Evolutionary conservation across 495 filamentous ascomycete genomes (phyloP).

Genomic region (Copromyces sp.): DNA sequence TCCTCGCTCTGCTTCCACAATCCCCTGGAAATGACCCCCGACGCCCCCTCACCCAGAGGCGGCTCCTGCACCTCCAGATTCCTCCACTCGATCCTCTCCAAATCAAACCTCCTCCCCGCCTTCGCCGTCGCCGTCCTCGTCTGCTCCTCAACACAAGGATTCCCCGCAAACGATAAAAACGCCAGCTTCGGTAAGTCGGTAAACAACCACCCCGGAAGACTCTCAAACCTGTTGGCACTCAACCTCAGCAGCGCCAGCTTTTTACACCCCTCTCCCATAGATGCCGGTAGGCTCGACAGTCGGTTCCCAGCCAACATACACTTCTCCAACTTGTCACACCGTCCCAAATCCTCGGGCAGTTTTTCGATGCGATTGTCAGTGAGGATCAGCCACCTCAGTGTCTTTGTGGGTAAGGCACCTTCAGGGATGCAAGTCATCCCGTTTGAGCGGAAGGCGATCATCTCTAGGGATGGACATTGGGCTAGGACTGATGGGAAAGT

Average conservation of each 20-base stretch:
- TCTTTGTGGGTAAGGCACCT: conserved; percentile 25
- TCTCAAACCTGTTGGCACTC: conserved; percentile 27
- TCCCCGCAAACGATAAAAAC: conserved; percentile 37
- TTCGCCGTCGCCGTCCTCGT: conserved; percentile 7
- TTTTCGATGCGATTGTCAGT: conserved; percentile 29
- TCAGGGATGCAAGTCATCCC: conserved; percentile 32
- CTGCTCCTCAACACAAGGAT: conserved; percentile 26
- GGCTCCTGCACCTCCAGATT: conserved; percentile 25
- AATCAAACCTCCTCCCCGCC: conserved; percentile 6
- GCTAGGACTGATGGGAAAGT: conserved; percentile 31
- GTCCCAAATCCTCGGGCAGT: conserved; percentile 30
- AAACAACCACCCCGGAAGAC: conserved; percentile 32
- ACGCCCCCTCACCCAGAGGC: conserved; percentile 25
- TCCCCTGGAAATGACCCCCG: conserved; percentile 29
- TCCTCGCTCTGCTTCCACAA: conserved; percentile 19
- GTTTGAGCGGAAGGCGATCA: conserved; percentile 37
- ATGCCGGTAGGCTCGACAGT: conserved; percentile 23
- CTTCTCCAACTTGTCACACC: conserved; percentile 30
- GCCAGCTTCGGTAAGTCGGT: conserved; percentile 28
- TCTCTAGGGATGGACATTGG: conserved; percentile 32
- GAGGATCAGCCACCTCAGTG: conserved; percentile 34
- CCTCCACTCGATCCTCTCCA: conserved; percentile 29
- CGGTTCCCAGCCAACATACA: conserved; percentile 36
- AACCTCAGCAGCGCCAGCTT: conserved; percentile 33
- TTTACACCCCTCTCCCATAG: conserved; percentile 28